Conservation (phyloP, 1,284 basidiomycete genomes). For the Ceratorhiza oryzae-sativae region DNA sequence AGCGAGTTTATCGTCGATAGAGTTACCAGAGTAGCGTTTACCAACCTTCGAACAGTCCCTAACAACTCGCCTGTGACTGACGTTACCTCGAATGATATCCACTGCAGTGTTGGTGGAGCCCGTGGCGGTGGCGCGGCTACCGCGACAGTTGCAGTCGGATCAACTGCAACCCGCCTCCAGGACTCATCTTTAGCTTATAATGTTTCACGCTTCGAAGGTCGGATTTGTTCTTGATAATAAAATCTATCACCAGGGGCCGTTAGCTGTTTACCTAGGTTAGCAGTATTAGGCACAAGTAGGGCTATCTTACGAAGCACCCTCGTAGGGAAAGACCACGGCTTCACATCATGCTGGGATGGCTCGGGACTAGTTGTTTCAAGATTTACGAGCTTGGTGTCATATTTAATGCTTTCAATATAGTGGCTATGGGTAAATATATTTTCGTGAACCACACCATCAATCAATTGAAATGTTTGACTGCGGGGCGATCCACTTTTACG, state of each 20-base stretch:
- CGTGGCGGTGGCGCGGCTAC: slow-evolving; percentile 54
- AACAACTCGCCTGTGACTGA: too few species aligned
- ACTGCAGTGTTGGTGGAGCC: slow-evolving; percentile 57
- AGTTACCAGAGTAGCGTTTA: too few species aligned
- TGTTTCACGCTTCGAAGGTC: slow-evolving; percentile 55
- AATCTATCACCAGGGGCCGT: slow-evolving; percentile 59
- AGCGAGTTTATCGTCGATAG: too few species aligned
- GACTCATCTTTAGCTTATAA: slow-evolving; percentile 48
- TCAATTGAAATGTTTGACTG: too few species aligned
- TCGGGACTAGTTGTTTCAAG: slow-evolving; percentile 62
- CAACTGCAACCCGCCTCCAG: slow-evolving; percentile 35
- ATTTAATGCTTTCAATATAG: slow-evolving; percentile 11
- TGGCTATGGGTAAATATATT: not conserved
- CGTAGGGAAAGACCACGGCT: slow-evolving; percentile 54
- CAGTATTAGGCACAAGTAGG: not conserved
- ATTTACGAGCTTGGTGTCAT: slow-evolving; percentile 56
- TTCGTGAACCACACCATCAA: too few species aligned
- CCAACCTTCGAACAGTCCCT: too few species aligned
- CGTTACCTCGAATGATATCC: slow-evolving; percentile 50
- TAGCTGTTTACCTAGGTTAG: slow-evolving; percentile 54
- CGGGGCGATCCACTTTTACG: slow-evolving; percentile 46
- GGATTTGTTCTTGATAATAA: slow-evolving; percentile 47
- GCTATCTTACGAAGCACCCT: not conserved
- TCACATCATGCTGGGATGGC: slow-evolving; percentile 56
- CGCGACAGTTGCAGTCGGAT: slow-evolving; percentile 55